Percentiles rank a stretch among this genome's conserved stretches.
Evolutionary conservation across 805 yeast genomes (phyloP).

Genomic region (Ogataea parapolymorpha): DNA sequence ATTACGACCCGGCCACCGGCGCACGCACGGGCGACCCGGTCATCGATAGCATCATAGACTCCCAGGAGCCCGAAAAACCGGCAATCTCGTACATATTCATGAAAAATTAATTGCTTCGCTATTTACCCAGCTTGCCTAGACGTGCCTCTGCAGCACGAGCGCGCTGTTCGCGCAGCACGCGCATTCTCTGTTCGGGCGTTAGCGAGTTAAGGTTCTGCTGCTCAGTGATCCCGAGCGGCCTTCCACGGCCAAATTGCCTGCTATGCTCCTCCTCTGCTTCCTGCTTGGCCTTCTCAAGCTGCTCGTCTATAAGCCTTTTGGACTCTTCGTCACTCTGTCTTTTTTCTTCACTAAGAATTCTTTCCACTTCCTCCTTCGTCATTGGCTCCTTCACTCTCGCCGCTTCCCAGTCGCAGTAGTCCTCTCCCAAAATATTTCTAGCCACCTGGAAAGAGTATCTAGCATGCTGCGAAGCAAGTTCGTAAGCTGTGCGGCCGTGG

Average conservation of each 20-base stretch:
- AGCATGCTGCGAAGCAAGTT: conserved; percentile 48
- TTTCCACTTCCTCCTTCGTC: conserved; percentile 54
- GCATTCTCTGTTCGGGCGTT: conserved; percentile 68
- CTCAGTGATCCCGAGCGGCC: conserved; percentile 24
- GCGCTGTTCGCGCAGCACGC: conserved; percentile 87
- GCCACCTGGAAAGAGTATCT: conserved; percentile 63
- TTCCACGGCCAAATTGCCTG: conserved; percentile 37
- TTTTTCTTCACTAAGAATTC: conserved; percentile 35
- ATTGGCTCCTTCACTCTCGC: conserved; percentile 64
- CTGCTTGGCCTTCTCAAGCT: conserved; percentile 38
- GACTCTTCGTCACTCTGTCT: conserved; percentile 36
- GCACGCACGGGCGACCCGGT: conserved; percentile 15
- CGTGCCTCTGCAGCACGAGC: conserved; percentile 97
- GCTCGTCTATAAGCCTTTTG: conserved; percentile 41
- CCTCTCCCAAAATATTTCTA: conserved; percentile 67
- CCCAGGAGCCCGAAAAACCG: conserved; percentile 25
- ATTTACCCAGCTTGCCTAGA: conserved; percentile 4
- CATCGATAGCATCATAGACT: conserved; percentile 28
- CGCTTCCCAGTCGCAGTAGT: conserved; percentile 60
- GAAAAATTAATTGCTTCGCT: conserved; percentile 17
- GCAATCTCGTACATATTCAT: conserved; percentile 41
- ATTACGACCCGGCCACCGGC: conserved; percentile 47
- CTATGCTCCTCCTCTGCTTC: conserved; percentile 33
- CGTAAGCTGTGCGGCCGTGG: conserved; percentile 64
- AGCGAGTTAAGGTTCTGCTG: conserved; percentile 56